These are phyloP conservation scores for Metschnikowia lunata DNA, from an alignment of 805 yeast genomes.

Conservation along the genomic window DNA sequence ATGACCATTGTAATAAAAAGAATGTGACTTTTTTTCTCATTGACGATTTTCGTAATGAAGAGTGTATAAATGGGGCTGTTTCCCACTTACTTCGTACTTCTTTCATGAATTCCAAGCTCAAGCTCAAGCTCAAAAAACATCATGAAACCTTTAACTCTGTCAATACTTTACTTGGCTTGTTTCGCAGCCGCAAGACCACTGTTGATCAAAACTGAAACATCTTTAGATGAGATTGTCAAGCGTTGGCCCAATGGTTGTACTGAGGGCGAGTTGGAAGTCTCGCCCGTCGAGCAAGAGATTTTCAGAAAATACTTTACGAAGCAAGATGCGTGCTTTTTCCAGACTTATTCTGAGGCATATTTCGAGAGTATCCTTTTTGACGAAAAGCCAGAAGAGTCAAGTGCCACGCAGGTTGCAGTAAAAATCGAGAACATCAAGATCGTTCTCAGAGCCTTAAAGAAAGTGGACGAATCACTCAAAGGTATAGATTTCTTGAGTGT, in stretches of 20 bases:
- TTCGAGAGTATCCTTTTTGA: background rate
- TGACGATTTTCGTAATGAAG: too few species aligned
- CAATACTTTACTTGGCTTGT: background rate
- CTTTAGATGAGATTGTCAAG: background rate
- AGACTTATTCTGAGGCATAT: slow-evolving; percentile 1
- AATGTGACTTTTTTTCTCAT: too few species aligned
- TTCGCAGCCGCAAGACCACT: too few species aligned
- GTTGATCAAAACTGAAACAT: too few species aligned
- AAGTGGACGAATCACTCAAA: background rate
- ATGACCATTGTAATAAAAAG: too few species aligned
- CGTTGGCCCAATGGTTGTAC: background rate
- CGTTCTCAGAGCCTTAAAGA: slow-evolving; percentile 1
- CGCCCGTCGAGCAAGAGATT: background rate
- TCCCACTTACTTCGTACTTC: too few species aligned
- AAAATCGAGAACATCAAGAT: slow-evolving; percentile 1
- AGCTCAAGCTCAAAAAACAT: too few species aligned
- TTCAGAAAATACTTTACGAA: background rate
- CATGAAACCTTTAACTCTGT: background rate
- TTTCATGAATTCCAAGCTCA: too few species aligned
- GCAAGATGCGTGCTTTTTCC: background rate
- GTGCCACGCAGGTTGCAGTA: too few species aligned
- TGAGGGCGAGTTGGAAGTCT: background rate
- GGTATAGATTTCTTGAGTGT: background rate
- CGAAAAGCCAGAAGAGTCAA: background rate
- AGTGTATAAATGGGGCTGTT: too few species aligned